Evolutionary conservation across 768 basidiomycete species (phyloP).

Genomic region (Leccinum subtestaceum): DNA sequence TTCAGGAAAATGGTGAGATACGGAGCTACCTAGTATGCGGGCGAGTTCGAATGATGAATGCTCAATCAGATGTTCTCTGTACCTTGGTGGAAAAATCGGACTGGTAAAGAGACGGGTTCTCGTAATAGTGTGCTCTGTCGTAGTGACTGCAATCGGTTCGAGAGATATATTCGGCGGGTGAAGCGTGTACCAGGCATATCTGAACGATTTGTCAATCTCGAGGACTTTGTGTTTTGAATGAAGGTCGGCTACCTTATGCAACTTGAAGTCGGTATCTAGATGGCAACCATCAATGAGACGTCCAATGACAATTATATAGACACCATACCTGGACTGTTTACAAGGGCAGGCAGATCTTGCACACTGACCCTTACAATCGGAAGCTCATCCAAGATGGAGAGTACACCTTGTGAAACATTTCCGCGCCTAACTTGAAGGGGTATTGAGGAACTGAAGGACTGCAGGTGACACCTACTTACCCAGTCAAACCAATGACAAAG

Average conservation of each 20-base stretch:
- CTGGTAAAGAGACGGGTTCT: conserved; percentile 59
- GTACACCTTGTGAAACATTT: conserved; percentile 76
- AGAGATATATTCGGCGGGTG: conserved; percentile 66
- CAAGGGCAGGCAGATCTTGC: conserved; percentile 54
- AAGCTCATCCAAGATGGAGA: conserved; percentile 69
- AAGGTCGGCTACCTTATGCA: conserved; percentile 47
- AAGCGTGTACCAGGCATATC: conserved; percentile 76
- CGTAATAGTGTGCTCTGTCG: conserved; percentile 68
- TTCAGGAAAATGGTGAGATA: conserved; percentile 84
- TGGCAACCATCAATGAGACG: conserved; percentile 1
- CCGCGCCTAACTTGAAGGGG: conserved; percentile 55
- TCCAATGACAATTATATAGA: not conserved
- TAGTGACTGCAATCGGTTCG: conserved; percentile 54
- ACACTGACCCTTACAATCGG: conserved; percentile 59
- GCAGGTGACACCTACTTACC: conserved; percentile 42
- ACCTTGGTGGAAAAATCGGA: conserved; percentile 73
- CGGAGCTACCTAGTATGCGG: conserved; percentile 62
- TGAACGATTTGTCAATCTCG: conserved; percentile 24
- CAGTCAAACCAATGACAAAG: conserved; percentile 78
- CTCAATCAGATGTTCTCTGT: conserved; percentile 1
- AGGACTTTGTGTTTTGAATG: not conserved
- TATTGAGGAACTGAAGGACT: not conserved
- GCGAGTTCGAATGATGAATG: not conserved
- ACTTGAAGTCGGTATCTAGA: conserved; percentile 52
- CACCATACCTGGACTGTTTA: conserved; percentile 47